phyloP scores from a whole-genome alignment of 2,329 filamentous ascomycete genomes.

The Hymenoscyphus albidus region DNA sequence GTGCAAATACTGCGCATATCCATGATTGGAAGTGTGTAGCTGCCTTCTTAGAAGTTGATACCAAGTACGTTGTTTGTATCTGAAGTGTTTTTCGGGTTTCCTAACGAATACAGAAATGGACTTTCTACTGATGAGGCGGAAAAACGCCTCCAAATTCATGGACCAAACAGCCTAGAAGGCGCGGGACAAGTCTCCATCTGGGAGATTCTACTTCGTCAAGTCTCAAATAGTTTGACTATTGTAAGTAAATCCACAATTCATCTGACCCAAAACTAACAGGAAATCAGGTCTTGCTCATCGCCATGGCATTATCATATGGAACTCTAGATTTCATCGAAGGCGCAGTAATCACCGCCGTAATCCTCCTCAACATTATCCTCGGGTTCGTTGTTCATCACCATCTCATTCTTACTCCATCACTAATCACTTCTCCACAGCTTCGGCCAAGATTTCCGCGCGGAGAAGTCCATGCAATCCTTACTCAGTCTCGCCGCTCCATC shows the following conservation, averaged over 20 bases:
- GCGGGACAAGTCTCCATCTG: slow-evolving; percentile 68
- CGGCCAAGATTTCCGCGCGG: slow-evolving; percentile 57
- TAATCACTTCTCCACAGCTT: slow-evolving; percentile 36
- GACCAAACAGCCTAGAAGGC: slow-evolving; percentile 67
- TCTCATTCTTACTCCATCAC: slow-evolving; percentile 24
- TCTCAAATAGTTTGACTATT: slow-evolving; percentile 72
- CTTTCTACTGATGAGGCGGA: slow-evolving; percentile 60
- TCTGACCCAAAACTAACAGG: not conserved
- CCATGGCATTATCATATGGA: slow-evolving; percentile 66
- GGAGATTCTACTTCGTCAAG: slow-evolving; percentile 72
- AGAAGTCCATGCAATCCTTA: slow-evolving; percentile 59
- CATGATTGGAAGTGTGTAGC: slow-evolving; percentile 32
- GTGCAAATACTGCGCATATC: slow-evolving; percentile 33
- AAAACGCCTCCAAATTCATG: slow-evolving; percentile 61
- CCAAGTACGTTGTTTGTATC: slow-evolving; percentile 16
- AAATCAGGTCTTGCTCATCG: slow-evolving; percentile 65
- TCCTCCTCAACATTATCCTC: slow-evolving; percentile 63
- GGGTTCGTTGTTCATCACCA: slow-evolving; percentile 40
- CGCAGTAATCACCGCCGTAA: slow-evolving; percentile 60
- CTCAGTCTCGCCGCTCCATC: slow-evolving; percentile 41
- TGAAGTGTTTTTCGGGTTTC: slow-evolving; percentile 13
- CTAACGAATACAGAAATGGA: slow-evolving; percentile 48
- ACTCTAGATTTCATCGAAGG: slow-evolving; percentile 63
- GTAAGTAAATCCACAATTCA: slow-evolving; percentile 37
- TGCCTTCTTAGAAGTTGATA: slow-evolving; percentile 19